phyloP scores from a whole-genome alignment of 2,329 filamentous ascomycete genomes.

The Pestalotiopsis sp. region DNA sequence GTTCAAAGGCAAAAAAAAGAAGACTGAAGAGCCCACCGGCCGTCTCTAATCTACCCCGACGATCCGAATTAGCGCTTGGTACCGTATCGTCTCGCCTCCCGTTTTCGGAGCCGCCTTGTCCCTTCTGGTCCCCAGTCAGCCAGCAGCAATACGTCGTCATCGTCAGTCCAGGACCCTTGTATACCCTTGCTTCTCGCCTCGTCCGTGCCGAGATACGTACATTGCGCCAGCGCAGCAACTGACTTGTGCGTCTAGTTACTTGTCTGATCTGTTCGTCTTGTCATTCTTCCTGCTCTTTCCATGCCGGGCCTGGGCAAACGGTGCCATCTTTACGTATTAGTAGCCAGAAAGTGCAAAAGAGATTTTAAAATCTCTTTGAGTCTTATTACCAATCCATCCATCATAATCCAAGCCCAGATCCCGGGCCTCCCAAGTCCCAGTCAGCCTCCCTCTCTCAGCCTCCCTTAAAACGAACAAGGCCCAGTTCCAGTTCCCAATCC shows the following conservation, averaged over 20 bases:
- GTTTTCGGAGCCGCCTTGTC: slow-evolving; percentile 35
- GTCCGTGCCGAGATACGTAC: slow-evolving; percentile 2
- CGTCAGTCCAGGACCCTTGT: slow-evolving; percentile 2
- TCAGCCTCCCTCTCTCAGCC: background rate
- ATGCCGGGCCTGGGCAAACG: background rate
- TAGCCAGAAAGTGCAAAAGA: background rate
- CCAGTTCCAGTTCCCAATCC: background rate
- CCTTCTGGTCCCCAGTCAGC: background rate
- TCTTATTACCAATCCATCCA: background rate
- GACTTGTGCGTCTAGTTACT: background rate
- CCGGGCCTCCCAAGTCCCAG: background rate
- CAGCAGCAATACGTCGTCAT: slow-evolving; percentile 5
- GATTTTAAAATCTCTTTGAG: background rate
- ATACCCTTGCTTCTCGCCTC: slow-evolving; percentile 5
- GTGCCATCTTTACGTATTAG: background rate
- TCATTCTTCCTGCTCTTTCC: background rate
- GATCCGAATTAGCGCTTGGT: slow-evolving; percentile 5
- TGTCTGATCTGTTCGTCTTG: no score
- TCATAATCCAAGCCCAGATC: background rate
- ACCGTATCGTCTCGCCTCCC: slow-evolving; percentile 20
- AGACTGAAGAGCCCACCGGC: background rate
- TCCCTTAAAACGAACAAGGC: background rate
- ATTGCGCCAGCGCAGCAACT: slow-evolving; percentile 5
- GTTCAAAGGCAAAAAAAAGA: background rate
- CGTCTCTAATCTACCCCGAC: slow-evolving; percentile 7